These are phyloP conservation scores for Ashbya aceris DNA, from an alignment of 1,139 yeast genomes.

Conservation along the genomic window DNA sequence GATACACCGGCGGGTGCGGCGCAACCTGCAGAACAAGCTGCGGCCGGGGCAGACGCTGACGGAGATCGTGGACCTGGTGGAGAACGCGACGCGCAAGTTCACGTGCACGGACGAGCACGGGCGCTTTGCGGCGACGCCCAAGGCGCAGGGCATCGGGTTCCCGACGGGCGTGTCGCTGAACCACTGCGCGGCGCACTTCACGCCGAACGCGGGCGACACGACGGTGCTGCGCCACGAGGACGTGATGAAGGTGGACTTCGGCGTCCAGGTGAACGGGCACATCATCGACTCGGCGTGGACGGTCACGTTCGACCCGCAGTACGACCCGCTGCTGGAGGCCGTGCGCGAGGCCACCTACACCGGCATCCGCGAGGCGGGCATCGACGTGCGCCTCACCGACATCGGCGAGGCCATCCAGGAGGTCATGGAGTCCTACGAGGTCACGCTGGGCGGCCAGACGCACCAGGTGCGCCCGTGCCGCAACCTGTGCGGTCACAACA, in stretches of 20 bases:
- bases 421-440: slow-evolving; percentile 93
- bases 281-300: slow-evolving; percentile 96
- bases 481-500: slow-evolving; percentile 91
- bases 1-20: slow-evolving; percentile 84
- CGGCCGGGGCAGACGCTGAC: slow-evolving; percentile 90
- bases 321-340: slow-evolving; percentile 71
- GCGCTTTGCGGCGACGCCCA: slow-evolving; percentile 29
- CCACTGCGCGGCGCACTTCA: slow-evolving; percentile 95
- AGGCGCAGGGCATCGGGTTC: slow-evolving; percentile 80
- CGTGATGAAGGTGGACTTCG: slow-evolving; percentile 94
- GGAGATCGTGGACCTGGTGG: slow-evolving; percentile 84
- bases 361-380: slow-evolving; percentile 88
- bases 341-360: slow-evolving; percentile 91
- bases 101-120: slow-evolving; percentile 50
- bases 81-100: slow-evolving; percentile 69
- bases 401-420: slow-evolving; percentile 95
- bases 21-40: slow-evolving; percentile 61
- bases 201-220: slow-evolving; percentile 93
- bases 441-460: slow-evolving; percentile 79
- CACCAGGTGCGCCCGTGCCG: slow-evolving; percentile 83
- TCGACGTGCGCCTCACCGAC: slow-evolving; percentile 89
- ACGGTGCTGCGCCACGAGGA: slow-evolving; percentile 73
- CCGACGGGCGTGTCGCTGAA: slow-evolving; percentile 94
- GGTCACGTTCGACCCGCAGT: slow-evolving; percentile 74
- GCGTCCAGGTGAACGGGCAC: slow-evolving; percentile 94